These are phyloP conservation scores for Boletus semigastroideus DNA, from an alignment of 1,284 basidiomycete species.

Conservation along the genomic window DNA sequence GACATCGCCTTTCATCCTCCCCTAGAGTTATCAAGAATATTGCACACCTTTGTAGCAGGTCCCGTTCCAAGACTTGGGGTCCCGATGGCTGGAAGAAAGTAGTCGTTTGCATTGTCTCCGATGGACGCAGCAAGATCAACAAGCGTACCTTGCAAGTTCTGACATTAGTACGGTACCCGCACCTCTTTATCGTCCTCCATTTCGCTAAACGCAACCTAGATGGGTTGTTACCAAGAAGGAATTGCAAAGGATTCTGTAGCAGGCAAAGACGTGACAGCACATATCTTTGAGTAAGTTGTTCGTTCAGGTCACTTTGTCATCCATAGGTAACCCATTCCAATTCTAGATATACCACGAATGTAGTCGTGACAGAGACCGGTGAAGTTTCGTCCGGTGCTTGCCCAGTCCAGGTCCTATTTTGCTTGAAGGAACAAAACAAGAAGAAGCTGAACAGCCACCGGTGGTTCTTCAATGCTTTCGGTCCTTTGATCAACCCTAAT, in stretches of 20 bases:
- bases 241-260: constrained; percentile 91
- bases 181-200: background rate
- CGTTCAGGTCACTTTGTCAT: background rate
- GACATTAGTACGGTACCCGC: constrained; percentile 49
- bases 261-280: constrained; percentile 91
- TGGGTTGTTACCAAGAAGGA: constrained; percentile 97
- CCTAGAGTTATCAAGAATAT: constrained; percentile 86
- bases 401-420: constrained; percentile 92
- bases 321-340: constrained; percentile 12
- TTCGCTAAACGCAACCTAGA: constrained; percentile 42
- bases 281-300: constrained; percentile 80
- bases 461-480: constrained; percentile 98
- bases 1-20: constrained; percentile 7
- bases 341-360: constrained; percentile 71
- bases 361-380: constrained; percentile 81
- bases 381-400: constrained; percentile 82
- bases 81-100: constrained; percentile 94
- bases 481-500: constrained; percentile 82
- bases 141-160: constrained; percentile 84
- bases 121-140: constrained; percentile 90
- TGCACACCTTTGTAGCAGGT: constrained; percentile 79
- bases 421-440: constrained; percentile 94
- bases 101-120: constrained; percentile 90
- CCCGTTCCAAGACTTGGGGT: constrained; percentile 90
- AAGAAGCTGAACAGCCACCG: constrained; percentile 92